phyloP scores from a whole-genome alignment of 2,329 filamentous ascomycete species.

The Simplicillium aogashimaense region DNA sequence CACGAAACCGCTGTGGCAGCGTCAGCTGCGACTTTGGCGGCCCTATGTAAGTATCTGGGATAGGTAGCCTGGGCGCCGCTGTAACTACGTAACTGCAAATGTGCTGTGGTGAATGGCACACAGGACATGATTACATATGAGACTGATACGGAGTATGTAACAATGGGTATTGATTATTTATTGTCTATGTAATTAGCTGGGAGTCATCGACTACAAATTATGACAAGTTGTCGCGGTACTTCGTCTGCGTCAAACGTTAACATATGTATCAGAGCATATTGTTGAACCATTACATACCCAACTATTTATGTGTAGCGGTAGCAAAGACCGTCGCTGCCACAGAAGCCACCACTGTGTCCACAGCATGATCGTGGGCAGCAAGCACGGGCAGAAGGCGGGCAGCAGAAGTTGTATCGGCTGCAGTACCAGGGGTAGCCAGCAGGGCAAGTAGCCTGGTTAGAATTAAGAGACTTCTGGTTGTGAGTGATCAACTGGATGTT shows the following conservation, averaged over 20 bases:
- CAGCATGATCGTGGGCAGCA: slow-evolving; percentile 8
- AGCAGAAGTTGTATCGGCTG: slow-evolving; percentile 4
- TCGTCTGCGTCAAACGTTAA: too few species aligned
- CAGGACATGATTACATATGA: too few species aligned
- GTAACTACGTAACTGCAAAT: too few species aligned
- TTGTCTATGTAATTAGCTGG: too few species aligned
- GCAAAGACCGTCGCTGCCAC: slow-evolving; percentile 4
- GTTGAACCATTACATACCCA: too few species aligned
- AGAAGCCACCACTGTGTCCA: background rate
- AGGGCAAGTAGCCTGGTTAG: background rate
- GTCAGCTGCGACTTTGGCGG: background rate
- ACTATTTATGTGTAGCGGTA: background rate
- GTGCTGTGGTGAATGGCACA: too few species aligned
- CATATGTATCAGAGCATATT: too few species aligned
- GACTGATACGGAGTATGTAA: too few species aligned
- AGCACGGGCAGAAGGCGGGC: background rate
- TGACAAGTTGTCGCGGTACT: too few species aligned
- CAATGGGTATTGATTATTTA: too few species aligned
- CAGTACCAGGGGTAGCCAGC: slow-evolving; percentile 3
- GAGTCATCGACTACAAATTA: too few species aligned
- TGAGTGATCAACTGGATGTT: background rate
- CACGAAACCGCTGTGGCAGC: background rate
- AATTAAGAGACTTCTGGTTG: background rate
- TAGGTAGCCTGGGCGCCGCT: too few species aligned
- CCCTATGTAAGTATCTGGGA: background rate